These are phyloP conservation scores for Kwoniella newhampshirensis DNA, from an alignment of 768 basidiomycete species.

Conservation along the genomic window DNA sequence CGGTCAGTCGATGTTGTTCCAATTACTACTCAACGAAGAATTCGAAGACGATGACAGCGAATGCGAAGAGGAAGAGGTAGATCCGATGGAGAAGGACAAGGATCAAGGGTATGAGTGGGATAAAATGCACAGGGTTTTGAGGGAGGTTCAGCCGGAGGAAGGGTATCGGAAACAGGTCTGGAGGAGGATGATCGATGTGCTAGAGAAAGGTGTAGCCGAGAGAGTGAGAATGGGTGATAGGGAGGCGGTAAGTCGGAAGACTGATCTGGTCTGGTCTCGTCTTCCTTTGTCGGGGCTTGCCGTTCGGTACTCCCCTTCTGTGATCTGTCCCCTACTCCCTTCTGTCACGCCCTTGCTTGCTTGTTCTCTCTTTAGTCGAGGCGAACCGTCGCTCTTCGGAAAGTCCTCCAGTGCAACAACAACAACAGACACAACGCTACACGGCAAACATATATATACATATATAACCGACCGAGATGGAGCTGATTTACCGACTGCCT, in stretches of 20 bases:
- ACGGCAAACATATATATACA: no score
- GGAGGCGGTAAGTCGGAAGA: constrained; percentile 10
- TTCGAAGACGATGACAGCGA: no score
- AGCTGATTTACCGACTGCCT: no score
- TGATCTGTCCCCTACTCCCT: no score
- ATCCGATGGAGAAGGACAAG: background rate
- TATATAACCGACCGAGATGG: no score
- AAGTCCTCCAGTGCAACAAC: no score
- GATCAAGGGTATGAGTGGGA: no score
- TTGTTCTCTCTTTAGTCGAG: constrained; percentile 9
- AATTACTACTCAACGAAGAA: constrained; percentile 11
- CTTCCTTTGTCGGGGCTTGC: background rate
- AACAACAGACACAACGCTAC: no score
- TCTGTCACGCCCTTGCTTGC: background rate
- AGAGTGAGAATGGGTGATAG: constrained; percentile 2
- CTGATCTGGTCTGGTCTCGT: background rate
- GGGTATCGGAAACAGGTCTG: constrained; percentile 31
- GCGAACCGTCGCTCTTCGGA: background rate
- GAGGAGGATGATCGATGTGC: constrained; percentile 21
- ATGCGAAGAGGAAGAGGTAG: background rate
- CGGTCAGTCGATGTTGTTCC: constrained; percentile 5
- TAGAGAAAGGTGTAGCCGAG: constrained; percentile 29
- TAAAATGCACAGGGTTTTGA: no score
- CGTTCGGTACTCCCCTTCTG: no score
- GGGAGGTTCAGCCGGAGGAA: constrained; percentile 12